Conservation (phyloP, 306 rosid genomes). For the Ceratonia siliqua region DNA sequence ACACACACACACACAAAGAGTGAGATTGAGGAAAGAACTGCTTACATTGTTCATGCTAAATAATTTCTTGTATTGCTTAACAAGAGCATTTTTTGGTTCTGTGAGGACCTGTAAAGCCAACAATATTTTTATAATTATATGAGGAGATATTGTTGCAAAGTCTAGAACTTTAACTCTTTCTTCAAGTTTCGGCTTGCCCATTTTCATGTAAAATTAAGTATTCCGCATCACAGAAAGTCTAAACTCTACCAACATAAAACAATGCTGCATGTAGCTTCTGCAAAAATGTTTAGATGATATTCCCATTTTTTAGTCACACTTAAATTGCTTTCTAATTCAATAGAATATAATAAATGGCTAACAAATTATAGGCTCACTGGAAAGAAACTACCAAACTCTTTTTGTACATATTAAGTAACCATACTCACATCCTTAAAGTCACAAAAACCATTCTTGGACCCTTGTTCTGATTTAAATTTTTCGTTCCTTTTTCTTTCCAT, state of each 20-base stretch:
- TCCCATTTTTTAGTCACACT: not conserved
- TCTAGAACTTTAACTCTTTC: conserved; percentile 18
- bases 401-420: not conserved
- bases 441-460: not conserved
- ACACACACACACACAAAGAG: not conserved
- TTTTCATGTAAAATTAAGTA: conserved; percentile 16
- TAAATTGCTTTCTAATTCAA: not conserved
- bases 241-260: not conserved
- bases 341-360: not conserved
- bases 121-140: conserved; percentile 22
- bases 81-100: conserved; percentile 93
- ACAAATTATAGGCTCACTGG: not conserved
- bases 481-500: not conserved
- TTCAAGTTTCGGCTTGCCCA: not conserved
- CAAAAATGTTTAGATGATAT: not conserved
- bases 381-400: not conserved
- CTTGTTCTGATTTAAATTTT: not conserved
- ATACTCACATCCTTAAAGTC: not conserved
- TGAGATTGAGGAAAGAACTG: conserved; percentile 3
- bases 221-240: conserved; percentile 9
- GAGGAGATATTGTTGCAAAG: not conserved
- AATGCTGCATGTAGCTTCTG: not conserved
- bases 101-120: conserved; percentile 72
- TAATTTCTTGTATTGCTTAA: conserved; percentile 91
- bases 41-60: conserved; percentile 90